Evolutionary conservation across 352 stramenopile species (phyloP), one percentile per base, ranked within the genome.

Genomic region (Pythium graminicola): DNA sequence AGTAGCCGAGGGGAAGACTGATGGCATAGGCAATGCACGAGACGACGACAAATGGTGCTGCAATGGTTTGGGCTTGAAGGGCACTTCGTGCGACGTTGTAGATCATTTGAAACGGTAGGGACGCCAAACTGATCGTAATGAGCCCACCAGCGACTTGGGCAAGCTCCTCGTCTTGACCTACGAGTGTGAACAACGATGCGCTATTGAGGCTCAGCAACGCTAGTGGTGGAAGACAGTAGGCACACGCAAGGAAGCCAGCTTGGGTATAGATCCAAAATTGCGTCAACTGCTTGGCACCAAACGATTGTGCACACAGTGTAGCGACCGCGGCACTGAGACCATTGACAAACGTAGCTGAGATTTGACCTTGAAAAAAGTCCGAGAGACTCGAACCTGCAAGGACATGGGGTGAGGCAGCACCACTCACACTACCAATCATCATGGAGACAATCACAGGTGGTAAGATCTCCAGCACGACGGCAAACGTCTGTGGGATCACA

Each of bases 41-140:
- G 14, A 64, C 54, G 24, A 69, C 4, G 3, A 78, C 64, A 20
- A 85, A 80, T 6, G 77, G 75, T 19, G 68, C 52, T 4, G 81
- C 72, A n/a, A 86, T 78, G 54, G 85, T 80, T 50, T 88, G 77
- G 3, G 74, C 70, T 53, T 86, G 72, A 6, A 88, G 48, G 3
- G 68, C 66, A 54, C 74, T 81, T 10, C 74, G 74, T 22, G 76
- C 51, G n/a, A 84, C 59, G 1, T 68, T 62, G 58, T 75, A 85
- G 41, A 75, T 49, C 54, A 86, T 71, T 19, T 57, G 67, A 11
- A 79, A 74, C 2, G 68, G 67, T 17, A 81, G 40, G 14, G 70
- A 55, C 3, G 69, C 50, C 36, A 73, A 17, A 31, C 56, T 70
- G 44, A 74, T 56, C 3, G 70, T 19, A 26, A 85, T 65, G 32